Percentiles rank a stretch among this genome's conserved stretches.
These are phyloP conservation scores for Sphaerostilbella broomeana DNA, from an alignment of 2,329 filamentous ascomycete genomes.

Conservation along the genomic window DNA sequence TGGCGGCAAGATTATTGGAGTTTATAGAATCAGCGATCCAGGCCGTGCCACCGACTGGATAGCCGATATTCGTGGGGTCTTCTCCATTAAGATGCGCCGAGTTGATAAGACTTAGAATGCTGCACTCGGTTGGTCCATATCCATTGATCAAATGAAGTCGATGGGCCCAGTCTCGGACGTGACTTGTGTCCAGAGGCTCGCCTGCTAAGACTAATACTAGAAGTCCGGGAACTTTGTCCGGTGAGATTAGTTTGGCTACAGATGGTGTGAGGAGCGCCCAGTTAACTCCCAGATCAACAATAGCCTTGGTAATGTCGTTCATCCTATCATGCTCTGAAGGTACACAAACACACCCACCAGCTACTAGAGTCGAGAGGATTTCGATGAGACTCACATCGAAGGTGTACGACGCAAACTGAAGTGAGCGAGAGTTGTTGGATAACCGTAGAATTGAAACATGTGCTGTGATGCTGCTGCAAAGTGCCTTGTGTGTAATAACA, in stretches of 20 bases:
- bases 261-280: slow-evolving; percentile 22
- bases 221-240: slow-evolving; percentile 3
- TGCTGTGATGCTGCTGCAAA: too few species aligned
- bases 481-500: too few species aligned
- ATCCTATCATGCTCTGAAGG: slow-evolving; percentile 17
- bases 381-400: slow-evolving; percentile 21
- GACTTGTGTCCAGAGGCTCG: slow-evolving; percentile 14
- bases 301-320: slow-evolving; percentile 12
- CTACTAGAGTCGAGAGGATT: slow-evolving; percentile 10
- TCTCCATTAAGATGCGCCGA: too few species aligned
- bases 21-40: slow-evolving; percentile 6
- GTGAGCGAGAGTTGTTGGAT: slow-evolving; percentile 14
- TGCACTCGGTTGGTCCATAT: slow-evolving; percentile 7
- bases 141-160: slow-evolving; percentile 3
- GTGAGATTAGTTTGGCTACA: slow-evolving; percentile 19
- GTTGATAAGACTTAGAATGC: not conserved
- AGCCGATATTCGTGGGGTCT: not conserved
- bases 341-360: slow-evolving; percentile 20
- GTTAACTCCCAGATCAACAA: slow-evolving; percentile 15
- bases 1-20: slow-evolving; percentile 1
- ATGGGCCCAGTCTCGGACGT: not conserved
- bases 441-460: too few species aligned
- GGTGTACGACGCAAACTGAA: slow-evolving; percentile 21
- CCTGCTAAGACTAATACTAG: slow-evolving; percentile 14
- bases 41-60: not conserved